phyloP scores from a whole-genome alignment of 208 protist species.

The Endotrypanum monterogeii region DNA sequence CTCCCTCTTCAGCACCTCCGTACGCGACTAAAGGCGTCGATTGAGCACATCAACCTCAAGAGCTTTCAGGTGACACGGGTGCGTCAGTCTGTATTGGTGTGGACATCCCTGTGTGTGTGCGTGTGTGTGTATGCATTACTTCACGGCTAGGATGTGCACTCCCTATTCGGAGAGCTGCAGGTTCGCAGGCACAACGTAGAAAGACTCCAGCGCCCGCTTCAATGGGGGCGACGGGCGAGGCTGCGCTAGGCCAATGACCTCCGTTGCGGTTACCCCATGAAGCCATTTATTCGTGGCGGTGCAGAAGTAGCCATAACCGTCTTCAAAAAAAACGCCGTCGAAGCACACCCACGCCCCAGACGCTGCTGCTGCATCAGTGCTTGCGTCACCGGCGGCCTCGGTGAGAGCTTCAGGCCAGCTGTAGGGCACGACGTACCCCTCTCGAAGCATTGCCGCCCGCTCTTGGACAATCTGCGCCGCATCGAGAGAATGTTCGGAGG shows the following conservation, averaged over 20 bases:
- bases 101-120: neutral
- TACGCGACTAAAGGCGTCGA: neutral
- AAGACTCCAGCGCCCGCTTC: constrained; percentile 35
- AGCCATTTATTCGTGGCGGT: constrained; percentile 79
- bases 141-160: neutral
- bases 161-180: neutral
- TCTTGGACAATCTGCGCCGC: constrained; percentile 38
- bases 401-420: constrained; percentile 62
- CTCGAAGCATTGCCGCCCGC: constrained; percentile 49
- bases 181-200: constrained; percentile 32
- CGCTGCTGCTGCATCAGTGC: constrained; percentile 11
- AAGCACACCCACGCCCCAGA: constrained; percentile 60
- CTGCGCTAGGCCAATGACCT: constrained; percentile 84
- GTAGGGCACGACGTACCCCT: constrained; percentile 65
- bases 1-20: no score
- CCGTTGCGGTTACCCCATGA: constrained; percentile 75
- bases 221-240: constrained; percentile 33
- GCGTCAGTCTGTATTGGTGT: no score
- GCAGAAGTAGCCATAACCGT: constrained; percentile 86
- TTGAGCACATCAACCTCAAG: neutral
- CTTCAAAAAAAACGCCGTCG: constrained; percentile 78
- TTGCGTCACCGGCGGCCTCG: constrained; percentile 39
- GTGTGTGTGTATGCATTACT: neutral
- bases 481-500: neutral
- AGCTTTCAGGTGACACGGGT: neutral